Evolutionary conservation across 139 green algal genomes (phyloP), one percentile per base, ranked within the genome.

Genomic region (Coelastrella sp.): DNA sequence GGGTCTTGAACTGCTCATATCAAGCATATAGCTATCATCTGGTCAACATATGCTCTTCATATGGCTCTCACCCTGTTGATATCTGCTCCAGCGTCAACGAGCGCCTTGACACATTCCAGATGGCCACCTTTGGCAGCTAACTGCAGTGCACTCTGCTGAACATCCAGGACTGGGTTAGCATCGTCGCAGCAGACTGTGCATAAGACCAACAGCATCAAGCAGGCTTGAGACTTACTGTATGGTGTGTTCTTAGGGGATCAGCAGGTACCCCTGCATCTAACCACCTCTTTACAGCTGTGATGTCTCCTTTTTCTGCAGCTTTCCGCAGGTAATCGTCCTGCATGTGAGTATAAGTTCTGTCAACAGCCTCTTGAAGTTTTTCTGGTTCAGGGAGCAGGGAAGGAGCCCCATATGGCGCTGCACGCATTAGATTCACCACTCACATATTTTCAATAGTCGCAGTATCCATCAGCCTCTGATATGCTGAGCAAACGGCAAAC

Each of bases 61-160:
- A 10, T 49, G 9, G 9, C 27, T 9, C 56, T 20, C 24, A 90
- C 87, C 87, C 87, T 57, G 76, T 90, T 90, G n/a, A 76, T 68
- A 11, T 90, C 87, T 85, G 87, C 76, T 15, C 87, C 87, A 22
- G 27, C 78, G 8, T 70, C 76, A 15, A 90, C 22, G 1, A 90
- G 63, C 7, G 25, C 76, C 60, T 27, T 35, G 9, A 83, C 76
- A 57, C 25, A 61, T 12, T 65, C 63, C 4, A 90, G 14, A 35
- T 80, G 76, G 8, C 87, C 87, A 68, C 59, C 20, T 35, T 24
- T 84, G 19, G 59, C 22, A 24, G 87, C 87, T 6, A 90, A 12
- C 78, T 90, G 70, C 60, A 90, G 76, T 5, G 87, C 61, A 56
- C 87, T 86, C 87, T 90, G 87, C 75, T 58, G 35, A 7, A n/a